These are phyloP conservation scores for Penicillium concentricum DNA, from an alignment of 2,329 filamentous ascomycete genomes.

Conservation along the genomic window DNA sequence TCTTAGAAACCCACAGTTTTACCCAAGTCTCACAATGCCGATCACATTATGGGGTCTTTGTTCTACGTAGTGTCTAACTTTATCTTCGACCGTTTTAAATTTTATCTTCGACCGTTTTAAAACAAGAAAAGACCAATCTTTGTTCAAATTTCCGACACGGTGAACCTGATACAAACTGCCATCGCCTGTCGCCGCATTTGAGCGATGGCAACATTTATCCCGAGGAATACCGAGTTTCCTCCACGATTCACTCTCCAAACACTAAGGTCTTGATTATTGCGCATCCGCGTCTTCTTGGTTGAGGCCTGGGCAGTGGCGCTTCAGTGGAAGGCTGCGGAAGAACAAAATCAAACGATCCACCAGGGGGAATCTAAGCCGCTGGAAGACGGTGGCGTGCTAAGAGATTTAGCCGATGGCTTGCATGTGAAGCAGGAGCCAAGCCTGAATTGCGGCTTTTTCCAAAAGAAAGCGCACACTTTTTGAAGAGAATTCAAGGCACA, in stretches of 20 bases:
- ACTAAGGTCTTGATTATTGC: neutral
- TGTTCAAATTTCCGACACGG: neutral
- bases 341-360: neutral
- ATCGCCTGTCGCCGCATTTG: neutral
- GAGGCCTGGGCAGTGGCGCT: neutral
- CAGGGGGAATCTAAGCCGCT: neutral
- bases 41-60: neutral
- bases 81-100: neutral
- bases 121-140: neutral
- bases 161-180: neutral
- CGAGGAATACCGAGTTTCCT: neutral
- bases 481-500: neutral
- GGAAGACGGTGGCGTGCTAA: neutral
- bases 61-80: neutral
- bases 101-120: too few species aligned
- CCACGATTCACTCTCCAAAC: neutral
- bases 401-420: neutral
- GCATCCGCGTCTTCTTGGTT: too few species aligned
- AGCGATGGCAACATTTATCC: neutral
- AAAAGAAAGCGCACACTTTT: neutral
- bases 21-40: neutral
- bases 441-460: neutral
- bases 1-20: neutral
- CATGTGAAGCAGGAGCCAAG: neutral
- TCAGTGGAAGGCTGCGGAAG: neutral